A percentile compares a stretch with the other conserved stretches of the same genome.
Conservation (phyloP, 768 basidiomycete genomes). For the Naganishia antarctica region DNA sequence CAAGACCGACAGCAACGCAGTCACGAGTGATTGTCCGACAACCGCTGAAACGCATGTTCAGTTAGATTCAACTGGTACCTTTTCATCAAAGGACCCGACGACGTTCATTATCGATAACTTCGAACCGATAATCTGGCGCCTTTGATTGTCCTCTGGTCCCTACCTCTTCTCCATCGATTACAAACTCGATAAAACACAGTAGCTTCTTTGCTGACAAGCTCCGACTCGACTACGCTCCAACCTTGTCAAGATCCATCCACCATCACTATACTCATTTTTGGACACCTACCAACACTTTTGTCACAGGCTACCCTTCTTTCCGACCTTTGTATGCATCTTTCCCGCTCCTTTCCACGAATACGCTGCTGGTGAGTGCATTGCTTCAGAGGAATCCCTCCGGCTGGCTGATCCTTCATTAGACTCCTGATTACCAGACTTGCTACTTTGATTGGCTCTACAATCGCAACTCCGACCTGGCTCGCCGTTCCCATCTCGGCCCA, state of each 20-base stretch:
- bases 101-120: too few relatives aligned
- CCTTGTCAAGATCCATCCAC: background rate
- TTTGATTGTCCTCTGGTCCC: too few relatives aligned
- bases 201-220: too few relatives aligned
- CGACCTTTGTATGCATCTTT: constrained; percentile 5
- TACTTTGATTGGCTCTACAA: background rate
- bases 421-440: background rate
- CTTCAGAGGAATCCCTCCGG: background rate
- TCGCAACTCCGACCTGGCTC: background rate
- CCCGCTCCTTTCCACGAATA: background rate
- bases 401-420: too few relatives aligned
- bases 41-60: background rate
- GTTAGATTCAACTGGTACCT: background rate
- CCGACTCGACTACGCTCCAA: too few relatives aligned
- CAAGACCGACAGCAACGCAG: background rate
- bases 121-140: too few relatives aligned
- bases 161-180: too few relatives aligned
- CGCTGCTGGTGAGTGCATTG: background rate
- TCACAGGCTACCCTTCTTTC: background rate
- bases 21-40: background rate
- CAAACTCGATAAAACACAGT: too few relatives aligned
- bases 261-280: background rate
- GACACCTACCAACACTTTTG: background rate
- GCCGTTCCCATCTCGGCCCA: background rate
- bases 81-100: background rate